phyloP scores from a whole-genome alignment of 169 alveolate species.

The Perkinsus olseni region DNA sequence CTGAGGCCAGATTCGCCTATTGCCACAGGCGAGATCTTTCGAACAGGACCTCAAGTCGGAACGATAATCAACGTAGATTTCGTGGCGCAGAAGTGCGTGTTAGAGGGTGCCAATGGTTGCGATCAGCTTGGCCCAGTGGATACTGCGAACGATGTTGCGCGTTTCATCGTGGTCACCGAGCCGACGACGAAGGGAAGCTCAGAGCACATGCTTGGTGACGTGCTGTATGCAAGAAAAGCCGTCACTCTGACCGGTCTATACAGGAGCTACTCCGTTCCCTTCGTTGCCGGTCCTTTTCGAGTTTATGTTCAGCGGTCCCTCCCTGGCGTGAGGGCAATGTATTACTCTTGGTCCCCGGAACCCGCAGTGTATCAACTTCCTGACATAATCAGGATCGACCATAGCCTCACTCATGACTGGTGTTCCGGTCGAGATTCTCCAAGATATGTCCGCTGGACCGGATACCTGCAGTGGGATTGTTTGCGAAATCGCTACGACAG shows the following conservation, averaged over 20 bases:
- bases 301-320: neutral
- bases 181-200: neutral
- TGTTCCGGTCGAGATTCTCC: neutral
- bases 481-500: neutral
- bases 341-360: neutral
- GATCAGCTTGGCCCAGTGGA: neutral
- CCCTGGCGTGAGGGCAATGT: neutral
- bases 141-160: neutral
- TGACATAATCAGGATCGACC: neutral
- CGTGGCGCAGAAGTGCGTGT: neutral
- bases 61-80: neutral
- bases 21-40: neutral
- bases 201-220: neutral
- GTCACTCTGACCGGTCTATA: neutral
- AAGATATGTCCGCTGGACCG: neutral
- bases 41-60: neutral
- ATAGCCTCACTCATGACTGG: neutral
- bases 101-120: neutral
- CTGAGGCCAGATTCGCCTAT: neutral
- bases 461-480: neutral
- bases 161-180: neutral
- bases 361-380: neutral
- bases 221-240: neutral
- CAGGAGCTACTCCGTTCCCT: neutral
- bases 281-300: neutral